phyloP scores from a whole-genome alignment of 495 filamentous ascomycete species.

The Symbiotaphrina buchneri region DNA sequence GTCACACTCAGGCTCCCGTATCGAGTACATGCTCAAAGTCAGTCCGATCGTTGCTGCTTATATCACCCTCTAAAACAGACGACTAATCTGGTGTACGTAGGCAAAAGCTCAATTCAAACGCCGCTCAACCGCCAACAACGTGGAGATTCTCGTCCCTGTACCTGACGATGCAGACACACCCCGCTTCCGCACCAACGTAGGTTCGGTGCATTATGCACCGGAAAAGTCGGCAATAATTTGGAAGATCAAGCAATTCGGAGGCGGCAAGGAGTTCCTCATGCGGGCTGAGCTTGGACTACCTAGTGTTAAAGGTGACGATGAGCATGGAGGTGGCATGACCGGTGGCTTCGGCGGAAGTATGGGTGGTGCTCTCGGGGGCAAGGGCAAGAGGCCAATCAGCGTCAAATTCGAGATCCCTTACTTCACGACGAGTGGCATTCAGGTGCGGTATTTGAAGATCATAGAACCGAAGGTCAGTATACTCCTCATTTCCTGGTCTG shows the following conservation, averaged over 20 bases:
- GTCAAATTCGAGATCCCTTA: slow-evolving; percentile 99
- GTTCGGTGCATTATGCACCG: slow-evolving; percentile 93
- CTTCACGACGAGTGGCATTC: slow-evolving; percentile 96
- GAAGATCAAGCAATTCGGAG: slow-evolving; percentile 99
- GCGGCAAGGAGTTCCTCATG: slow-evolving; percentile 98
- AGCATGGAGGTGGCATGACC: slow-evolving; percentile 88
- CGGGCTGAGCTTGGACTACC: slow-evolving; percentile 91
- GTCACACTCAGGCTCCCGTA: slow-evolving; percentile 77
- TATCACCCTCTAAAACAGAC: not conserved
- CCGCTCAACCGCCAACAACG: slow-evolving; percentile 93
- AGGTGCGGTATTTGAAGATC: slow-evolving; percentile 97
- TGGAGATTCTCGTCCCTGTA: slow-evolving; percentile 92
- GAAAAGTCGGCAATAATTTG: slow-evolving; percentile 96
- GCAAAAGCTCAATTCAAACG: slow-evolving; percentile 97
- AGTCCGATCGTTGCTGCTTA: slow-evolving; percentile 3
- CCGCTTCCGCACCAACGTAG: slow-evolving; percentile 93
- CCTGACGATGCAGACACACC: slow-evolving; percentile 95
- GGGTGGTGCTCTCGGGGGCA: slow-evolving; percentile 49
- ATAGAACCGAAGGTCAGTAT: slow-evolving; percentile 88
- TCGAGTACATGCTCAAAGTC: slow-evolving; percentile 96
- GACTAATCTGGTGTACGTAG: slow-evolving; percentile 12
- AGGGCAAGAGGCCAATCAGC: slow-evolving; percentile 86
- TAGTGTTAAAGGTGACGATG: slow-evolving; percentile 89
- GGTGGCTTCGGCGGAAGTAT: slow-evolving; percentile 92
- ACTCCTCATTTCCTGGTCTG: slow-evolving; percentile 1